These are phyloP conservation scores for Poa pratensis DNA, from an alignment of 176 grass and related monocot genomes.

Conservation along the genomic window DNA sequence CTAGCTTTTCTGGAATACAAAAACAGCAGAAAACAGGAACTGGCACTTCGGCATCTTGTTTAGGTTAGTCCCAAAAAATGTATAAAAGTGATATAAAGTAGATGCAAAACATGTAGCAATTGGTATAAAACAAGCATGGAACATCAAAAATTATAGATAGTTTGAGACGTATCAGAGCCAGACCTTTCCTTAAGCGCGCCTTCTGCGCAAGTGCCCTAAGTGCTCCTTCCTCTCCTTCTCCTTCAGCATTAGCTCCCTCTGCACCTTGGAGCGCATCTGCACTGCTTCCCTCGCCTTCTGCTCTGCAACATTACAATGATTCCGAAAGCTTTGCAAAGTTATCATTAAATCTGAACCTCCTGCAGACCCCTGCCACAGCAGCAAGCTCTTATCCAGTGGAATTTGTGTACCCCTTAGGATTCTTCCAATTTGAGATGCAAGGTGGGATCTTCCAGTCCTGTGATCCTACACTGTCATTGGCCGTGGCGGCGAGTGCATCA, in stretches of 20 bases:
- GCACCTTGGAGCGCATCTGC: slow-evolving; percentile 93
- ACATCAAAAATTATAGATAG: too few relatives aligned
- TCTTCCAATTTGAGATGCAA: slow-evolving; percentile 99
- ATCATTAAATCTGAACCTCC: slow-evolving; percentile 98
- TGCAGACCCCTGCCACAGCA: slow-evolving; percentile 87
- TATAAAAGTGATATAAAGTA: too few relatives aligned
- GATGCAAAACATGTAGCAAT: too few relatives aligned
- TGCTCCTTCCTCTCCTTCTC: slow-evolving; percentile 98
- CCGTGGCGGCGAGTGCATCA: slow-evolving; percentile 93
- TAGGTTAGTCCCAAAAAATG: too few relatives aligned
- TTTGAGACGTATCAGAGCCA: too few relatives aligned
- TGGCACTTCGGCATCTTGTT: too few relatives aligned
- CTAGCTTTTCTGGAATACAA: too few relatives aligned
- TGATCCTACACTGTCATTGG: slow-evolving; percentile 96
- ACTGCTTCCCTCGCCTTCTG: slow-evolving; percentile 98
- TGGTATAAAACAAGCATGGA: too few relatives aligned
- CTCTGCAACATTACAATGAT: slow-evolving; percentile 88
- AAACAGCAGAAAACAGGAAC: too few relatives aligned
- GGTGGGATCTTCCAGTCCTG: slow-evolving; percentile 99
- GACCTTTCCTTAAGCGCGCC: slow-evolving; percentile 90
- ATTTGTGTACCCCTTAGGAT: slow-evolving; percentile 98
- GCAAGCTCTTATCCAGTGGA: slow-evolving; percentile 90
- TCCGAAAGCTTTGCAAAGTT: slow-evolving; percentile 97
- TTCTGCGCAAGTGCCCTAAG: slow-evolving; percentile 88
- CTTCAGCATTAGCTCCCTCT: slow-evolving; percentile 86